Percentiles rank a stretch among this genome's conserved stretches.
Conservation (phyloP, 2,329 filamentous ascomycete genomes). For the Apiospora kogelbergensis region DNA sequence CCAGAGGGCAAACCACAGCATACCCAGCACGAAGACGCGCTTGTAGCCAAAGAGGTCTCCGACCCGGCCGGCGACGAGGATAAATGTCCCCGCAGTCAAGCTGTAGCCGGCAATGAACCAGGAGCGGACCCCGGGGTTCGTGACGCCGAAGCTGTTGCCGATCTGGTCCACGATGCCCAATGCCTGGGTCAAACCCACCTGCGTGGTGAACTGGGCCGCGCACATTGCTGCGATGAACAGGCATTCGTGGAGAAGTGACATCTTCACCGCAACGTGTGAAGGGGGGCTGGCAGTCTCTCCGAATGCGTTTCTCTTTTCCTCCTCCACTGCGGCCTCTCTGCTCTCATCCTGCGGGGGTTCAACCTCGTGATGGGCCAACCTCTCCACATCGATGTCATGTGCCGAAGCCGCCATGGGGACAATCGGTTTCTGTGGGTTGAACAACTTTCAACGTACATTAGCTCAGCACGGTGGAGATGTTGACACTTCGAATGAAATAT, state of each 20-base stretch:
- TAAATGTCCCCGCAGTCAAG: constrained; percentile 45
- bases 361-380: not conserved
- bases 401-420: not conserved
- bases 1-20: constrained; percentile 42
- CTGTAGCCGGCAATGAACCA: constrained; percentile 49
- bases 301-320: not conserved
- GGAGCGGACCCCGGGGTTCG: constrained; percentile 34
- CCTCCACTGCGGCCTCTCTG: not conserved
- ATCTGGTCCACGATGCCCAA: constrained; percentile 44
- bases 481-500: not conserved
- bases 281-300: not conserved
- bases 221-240: constrained; percentile 35
- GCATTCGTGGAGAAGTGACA: constrained; percentile 19
- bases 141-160: constrained; percentile 39
- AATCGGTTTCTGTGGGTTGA: not conserved
- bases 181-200: constrained; percentile 38
- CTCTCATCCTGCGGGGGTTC: not conserved
- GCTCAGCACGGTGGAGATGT: not conserved
- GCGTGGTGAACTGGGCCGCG: constrained; percentile 28
- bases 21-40: constrained; percentile 41
- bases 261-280: not conserved
- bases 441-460: not conserved
- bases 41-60: constrained; percentile 49
- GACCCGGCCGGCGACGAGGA: constrained; percentile 45
- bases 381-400: not conserved